phyloP scores from a whole-genome alignment of 129 eudicot genomes.

The Glebionis coronaria region DNA sequence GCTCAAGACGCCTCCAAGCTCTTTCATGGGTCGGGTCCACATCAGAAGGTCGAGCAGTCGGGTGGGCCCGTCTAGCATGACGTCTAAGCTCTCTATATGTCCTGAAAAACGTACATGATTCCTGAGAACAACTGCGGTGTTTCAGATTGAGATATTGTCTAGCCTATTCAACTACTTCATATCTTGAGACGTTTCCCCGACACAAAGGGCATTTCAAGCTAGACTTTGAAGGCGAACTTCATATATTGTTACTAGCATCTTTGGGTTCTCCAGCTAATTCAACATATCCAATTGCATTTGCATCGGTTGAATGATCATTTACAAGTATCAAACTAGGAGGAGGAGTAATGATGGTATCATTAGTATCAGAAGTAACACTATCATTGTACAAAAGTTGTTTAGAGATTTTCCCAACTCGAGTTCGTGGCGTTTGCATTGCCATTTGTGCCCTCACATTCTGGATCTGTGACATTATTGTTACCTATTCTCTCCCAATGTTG shows the following conservation, averaged over 20 bases:
- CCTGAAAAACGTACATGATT: slow-evolving; percentile 70
- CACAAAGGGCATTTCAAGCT: slow-evolving; percentile 80
- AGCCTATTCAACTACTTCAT: slow-evolving; percentile 75
- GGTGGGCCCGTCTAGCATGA: slow-evolving; percentile 92
- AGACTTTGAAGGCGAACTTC: slow-evolving; percentile 20
- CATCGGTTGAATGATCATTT: slow-evolving; percentile 22
- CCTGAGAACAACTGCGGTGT: slow-evolving; percentile 81
- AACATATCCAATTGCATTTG: slow-evolving; percentile 24
- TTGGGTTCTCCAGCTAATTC: slow-evolving; percentile 31
- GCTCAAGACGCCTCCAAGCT: slow-evolving; percentile 82
- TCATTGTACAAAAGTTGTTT: too few relatives aligned
- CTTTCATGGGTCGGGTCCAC: slow-evolving; percentile 80
- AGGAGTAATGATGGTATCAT: slow-evolving; percentile 19
- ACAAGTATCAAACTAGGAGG: slow-evolving; percentile 24
- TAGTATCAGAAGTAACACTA: too few relatives aligned
- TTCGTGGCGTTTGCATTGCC: slow-evolving; percentile 89
- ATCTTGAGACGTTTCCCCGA: slow-evolving; percentile 70
- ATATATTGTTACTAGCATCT: slow-evolving; percentile 21
- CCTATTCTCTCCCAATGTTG: slow-evolving; percentile 74
- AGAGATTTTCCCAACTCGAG: slow-evolving; percentile 89
- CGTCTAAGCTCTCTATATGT: slow-evolving; percentile 69
- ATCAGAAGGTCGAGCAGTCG: slow-evolving; percentile 77
- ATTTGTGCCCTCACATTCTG: slow-evolving; percentile 77
- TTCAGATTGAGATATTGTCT: slow-evolving; percentile 67
- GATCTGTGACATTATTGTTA: slow-evolving; percentile 77